Evolutionary conservation across 768 basidiomycete species (phyloP).

Genomic region (Boletus sensibilis): DNA sequence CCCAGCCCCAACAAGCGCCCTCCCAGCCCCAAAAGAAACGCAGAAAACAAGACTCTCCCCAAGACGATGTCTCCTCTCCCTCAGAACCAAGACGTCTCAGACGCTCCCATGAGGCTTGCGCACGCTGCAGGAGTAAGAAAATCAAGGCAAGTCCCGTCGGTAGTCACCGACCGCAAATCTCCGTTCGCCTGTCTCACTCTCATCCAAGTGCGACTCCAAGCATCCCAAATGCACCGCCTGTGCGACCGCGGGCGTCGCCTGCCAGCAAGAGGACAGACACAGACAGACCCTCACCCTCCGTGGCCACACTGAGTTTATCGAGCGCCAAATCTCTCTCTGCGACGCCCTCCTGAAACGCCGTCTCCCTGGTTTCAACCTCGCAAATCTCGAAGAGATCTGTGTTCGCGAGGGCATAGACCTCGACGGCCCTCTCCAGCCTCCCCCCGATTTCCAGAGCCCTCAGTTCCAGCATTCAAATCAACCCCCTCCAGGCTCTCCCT

Average conservation of each 20-base stretch:
- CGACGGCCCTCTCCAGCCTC: slow-evolving; percentile 19
- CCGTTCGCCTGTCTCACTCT: slow-evolving; percentile 47
- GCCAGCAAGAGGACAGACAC: slow-evolving; percentile 88
- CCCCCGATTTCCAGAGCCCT: slow-evolving; percentile 34
- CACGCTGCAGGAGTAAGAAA: slow-evolving; percentile 94
- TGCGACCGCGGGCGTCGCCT: slow-evolving; percentile 71
- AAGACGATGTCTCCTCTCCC: slow-evolving; percentile 53
- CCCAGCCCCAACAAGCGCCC: slow-evolving; percentile 35
- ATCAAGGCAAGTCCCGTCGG: slow-evolving; percentile 81
- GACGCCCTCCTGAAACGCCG: slow-evolving; percentile 75
- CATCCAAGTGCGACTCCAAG: slow-evolving; percentile 80
- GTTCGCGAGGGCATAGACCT: slow-evolving; percentile 67
- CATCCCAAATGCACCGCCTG: slow-evolving; percentile 87
- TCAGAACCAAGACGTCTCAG: slow-evolving; percentile 79
- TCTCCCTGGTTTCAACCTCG: slow-evolving; percentile 64
- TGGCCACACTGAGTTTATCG: slow-evolving; percentile 80
- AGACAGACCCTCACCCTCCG: slow-evolving; percentile 82
- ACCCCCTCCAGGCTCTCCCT: slow-evolving; percentile 32
- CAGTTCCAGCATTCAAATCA: slow-evolving; percentile 32
- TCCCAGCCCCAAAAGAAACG: slow-evolving; percentile 49
- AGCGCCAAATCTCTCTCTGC: slow-evolving; percentile 77
- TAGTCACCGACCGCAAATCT: slow-evolving; percentile 81
- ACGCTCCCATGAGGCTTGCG: slow-evolving; percentile 89
- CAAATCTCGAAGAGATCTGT: slow-evolving; percentile 62
- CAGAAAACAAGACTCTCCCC: slow-evolving; percentile 55